Conservation (phyloP, 2,329 filamentous ascomycete genomes). For the Alternaria alternata region DNA sequence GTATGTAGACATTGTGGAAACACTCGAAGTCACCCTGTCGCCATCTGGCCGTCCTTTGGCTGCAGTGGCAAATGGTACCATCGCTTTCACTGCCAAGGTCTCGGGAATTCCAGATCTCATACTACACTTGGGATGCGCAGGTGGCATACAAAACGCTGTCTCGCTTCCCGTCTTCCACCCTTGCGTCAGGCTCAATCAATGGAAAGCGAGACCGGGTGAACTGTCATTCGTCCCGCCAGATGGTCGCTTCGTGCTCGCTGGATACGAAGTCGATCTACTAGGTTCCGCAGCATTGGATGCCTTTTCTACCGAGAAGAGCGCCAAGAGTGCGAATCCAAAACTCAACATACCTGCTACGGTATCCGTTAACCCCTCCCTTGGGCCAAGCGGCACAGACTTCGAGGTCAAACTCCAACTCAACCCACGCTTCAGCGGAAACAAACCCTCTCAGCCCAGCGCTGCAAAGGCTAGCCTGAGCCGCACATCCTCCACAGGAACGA, state of each 20-base stretch:
- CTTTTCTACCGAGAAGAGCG: constrained; percentile 36
- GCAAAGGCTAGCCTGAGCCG: constrained; percentile 32
- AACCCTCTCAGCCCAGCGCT: constrained; percentile 51
- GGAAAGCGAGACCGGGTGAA: constrained; percentile 87
- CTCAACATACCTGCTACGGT: constrained; percentile 83
- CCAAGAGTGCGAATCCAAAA: constrained; percentile 52
- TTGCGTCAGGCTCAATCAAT: constrained; percentile 87
- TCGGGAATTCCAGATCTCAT: constrained; percentile 93
- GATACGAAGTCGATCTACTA: constrained; percentile 91
- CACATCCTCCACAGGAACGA: constrained; percentile 43
- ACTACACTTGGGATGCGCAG: constrained; percentile 77
- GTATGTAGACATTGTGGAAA: constrained; percentile 95
- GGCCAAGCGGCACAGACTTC: constrained; percentile 80
- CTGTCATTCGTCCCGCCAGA: constrained; percentile 97
- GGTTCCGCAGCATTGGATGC: constrained; percentile 66
- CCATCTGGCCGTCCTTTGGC: constrained; percentile 88
- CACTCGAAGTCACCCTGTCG: constrained; percentile 84
- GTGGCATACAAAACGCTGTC: constrained; percentile 75
- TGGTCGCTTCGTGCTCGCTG: constrained; percentile 89
- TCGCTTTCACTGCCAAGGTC: constrained; percentile 94
- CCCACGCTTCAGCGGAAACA: constrained; percentile 53
- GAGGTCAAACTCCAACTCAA: constrained; percentile 81
- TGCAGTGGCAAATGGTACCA: constrained; percentile 88
- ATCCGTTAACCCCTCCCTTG: constrained; percentile 82
- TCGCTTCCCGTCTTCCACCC: constrained; percentile 95